phyloP scores from a whole-genome alignment of 2,329 filamentous ascomycete species.

The Colletotrichum sp. region DNA sequence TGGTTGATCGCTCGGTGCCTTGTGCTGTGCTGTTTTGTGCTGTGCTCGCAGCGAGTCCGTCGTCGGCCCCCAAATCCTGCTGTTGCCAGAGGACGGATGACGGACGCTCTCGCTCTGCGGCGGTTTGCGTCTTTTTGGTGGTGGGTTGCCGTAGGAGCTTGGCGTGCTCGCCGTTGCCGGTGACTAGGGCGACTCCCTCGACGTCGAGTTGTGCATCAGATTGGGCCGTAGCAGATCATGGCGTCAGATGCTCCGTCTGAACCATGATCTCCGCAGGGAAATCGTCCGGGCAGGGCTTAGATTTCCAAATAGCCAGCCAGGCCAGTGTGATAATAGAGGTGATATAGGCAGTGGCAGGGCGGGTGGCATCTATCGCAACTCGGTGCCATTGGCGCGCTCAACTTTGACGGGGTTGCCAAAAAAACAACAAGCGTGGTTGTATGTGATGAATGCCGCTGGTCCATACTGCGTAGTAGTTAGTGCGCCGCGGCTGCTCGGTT shows the following conservation, averaged over 20 bases:
- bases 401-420: background rate
- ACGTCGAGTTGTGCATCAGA: slow-evolving; percentile 37
- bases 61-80: background rate
- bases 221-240: slow-evolving; percentile 40
- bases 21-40: slow-evolving; percentile 19
- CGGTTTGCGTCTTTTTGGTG: slow-evolving; percentile 27
- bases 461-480: background rate
- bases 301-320: slow-evolving; percentile 21
- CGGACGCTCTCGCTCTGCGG: background rate
- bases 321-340: background rate
- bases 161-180: slow-evolving; percentile 3
- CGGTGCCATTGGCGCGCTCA: background rate
- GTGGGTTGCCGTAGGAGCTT: slow-evolving; percentile 15
- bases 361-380: slow-evolving; percentile 7
- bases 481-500: background rate
- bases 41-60: background rate
- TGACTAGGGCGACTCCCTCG: slow-evolving; percentile 7
- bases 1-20: slow-evolving; percentile 20
- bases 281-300: slow-evolving; percentile 29
- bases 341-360: slow-evolving; percentile 7
- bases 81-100: background rate
- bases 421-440: background rate
- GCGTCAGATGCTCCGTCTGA: slow-evolving; percentile 45
- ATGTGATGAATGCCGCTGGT: background rate
- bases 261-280: slow-evolving; percentile 44